These are phyloP conservation scores for Penicillium thymicola DNA, from an alignment of 2,329 filamentous ascomycete species.

Conservation along the genomic window DNA sequence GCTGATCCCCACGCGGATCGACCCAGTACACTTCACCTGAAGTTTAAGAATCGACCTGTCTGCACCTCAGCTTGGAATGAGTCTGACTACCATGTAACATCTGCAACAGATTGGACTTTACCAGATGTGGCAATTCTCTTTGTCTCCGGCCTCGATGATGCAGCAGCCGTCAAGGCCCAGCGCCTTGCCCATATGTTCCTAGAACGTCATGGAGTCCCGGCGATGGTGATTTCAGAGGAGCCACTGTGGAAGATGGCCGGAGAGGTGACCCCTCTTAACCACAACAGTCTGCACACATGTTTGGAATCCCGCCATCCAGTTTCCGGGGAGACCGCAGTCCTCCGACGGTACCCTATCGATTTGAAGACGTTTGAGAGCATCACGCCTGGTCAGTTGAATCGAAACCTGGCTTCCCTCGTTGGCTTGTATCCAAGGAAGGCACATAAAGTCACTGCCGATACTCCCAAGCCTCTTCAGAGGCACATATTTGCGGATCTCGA, in stretches of 20 bases:
- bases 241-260: slow-evolving; percentile 39
- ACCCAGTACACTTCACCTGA: slow-evolving; percentile 35
- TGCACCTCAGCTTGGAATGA: slow-evolving; percentile 40
- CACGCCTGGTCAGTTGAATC: slow-evolving; percentile 46
- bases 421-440: slow-evolving; percentile 30
- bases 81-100: slow-evolving; percentile 38
- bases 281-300: slow-evolving; percentile 43
- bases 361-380: slow-evolving; percentile 48
- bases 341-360: slow-evolving; percentile 45
- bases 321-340: slow-evolving; percentile 34
- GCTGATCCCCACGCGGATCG: slow-evolving; percentile 24
- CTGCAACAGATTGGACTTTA: slow-evolving; percentile 40
- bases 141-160: slow-evolving; percentile 37
- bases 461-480: slow-evolving; percentile 4
- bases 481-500: slow-evolving; percentile 21
- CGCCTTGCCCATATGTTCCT: slow-evolving; percentile 40
- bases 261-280: slow-evolving; percentile 39
- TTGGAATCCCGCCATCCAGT: slow-evolving; percentile 38
- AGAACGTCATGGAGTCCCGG: slow-evolving; percentile 43
- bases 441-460: slow-evolving; percentile 18
- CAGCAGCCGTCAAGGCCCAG: slow-evolving; percentile 27
- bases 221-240: slow-evolving; percentile 45
- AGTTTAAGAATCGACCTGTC: slow-evolving; percentile 39
- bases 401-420: slow-evolving; percentile 45
- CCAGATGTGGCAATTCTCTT: slow-evolving; percentile 49